A percentile compares a stretch with the other conserved stretches of the same genome.
Conservation (phyloP, 1,284 basidiomycete genomes). For the Hortiboletus rubellus region DNA sequence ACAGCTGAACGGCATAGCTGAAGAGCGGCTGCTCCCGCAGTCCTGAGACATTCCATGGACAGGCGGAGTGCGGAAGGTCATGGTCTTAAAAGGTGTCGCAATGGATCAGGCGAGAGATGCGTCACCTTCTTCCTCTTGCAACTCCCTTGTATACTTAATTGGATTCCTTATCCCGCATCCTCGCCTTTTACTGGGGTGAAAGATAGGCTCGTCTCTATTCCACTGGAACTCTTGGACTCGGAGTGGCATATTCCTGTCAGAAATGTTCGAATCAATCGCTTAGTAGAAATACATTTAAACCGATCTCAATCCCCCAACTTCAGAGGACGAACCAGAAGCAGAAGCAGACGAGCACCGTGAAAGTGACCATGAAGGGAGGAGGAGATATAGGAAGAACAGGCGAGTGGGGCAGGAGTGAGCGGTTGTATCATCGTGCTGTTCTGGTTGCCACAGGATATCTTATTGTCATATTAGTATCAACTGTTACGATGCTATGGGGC, state of each 20-base stretch:
- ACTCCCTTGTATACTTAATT: neutral
- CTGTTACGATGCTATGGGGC: neutral
- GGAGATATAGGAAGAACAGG: constrained; percentile 33
- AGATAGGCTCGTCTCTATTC: neutral
- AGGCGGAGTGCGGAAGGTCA: constrained; percentile 21
- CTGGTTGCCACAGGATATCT: too few relatives aligned
- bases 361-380: constrained; percentile 22
- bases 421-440: neutral
- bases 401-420: constrained; percentile 21
- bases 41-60: constrained; percentile 19
- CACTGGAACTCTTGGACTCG: neutral
- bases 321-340: constrained; percentile 13
- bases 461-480: neutral
- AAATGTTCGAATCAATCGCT: neutral
- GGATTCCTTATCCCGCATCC: constrained; percentile 12
- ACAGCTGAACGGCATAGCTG: constrained; percentile 35
- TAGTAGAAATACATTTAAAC: constrained; percentile 6
- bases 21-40: constrained; percentile 11
- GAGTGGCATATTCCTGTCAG: neutral
- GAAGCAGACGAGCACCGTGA: constrained; percentile 7
- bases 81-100: neutral
- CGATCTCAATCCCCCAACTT: neutral
- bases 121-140: constrained; percentile 9
- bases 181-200: neutral
- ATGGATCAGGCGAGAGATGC: neutral